A percentile compares a stretch with the other conserved stretches of the same genome.
Conservation (phyloP, 345 rosid species). For the Brassica carinata region DNA sequence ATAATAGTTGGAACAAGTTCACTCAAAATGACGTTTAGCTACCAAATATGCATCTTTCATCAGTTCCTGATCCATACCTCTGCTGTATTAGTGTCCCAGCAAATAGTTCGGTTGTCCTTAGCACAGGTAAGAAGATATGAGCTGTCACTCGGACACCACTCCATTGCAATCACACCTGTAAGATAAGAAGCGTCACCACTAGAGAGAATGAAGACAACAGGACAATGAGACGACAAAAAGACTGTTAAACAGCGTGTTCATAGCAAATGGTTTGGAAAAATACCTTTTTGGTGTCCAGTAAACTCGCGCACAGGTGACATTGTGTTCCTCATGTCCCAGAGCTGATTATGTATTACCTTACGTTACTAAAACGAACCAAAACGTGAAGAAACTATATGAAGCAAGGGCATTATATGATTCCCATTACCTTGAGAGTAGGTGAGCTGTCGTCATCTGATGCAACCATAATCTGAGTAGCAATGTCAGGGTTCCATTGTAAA, state of each 20-base stretch:
- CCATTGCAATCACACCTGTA: slow-evolving; percentile 98
- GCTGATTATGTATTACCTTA: slow-evolving; percentile 55
- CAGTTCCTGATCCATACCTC: slow-evolving; percentile 56
- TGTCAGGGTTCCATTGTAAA: slow-evolving; percentile 99
- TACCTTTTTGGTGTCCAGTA: slow-evolving; percentile 91
- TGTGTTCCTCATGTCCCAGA: slow-evolving; percentile 97
- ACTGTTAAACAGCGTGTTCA: not conserved
- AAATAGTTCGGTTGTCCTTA: slow-evolving; percentile 95
- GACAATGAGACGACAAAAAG: not conserved
- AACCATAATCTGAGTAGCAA: slow-evolving; percentile 96
- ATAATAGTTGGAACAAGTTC: slow-evolving; percentile 14
- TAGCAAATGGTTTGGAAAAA: slow-evolving; percentile 23
- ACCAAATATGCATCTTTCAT: slow-evolving; percentile 3
- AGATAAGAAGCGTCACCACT: slow-evolving; percentile 24
- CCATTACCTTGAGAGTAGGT: slow-evolving; percentile 74
- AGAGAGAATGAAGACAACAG: slow-evolving; percentile 28
- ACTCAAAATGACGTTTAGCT: slow-evolving; percentile 18
- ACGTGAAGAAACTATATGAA: slow-evolving; percentile 2
- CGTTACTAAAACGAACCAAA: slow-evolving; percentile 21
- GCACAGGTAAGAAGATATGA: slow-evolving; percentile 98
- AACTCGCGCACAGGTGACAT: slow-evolving; percentile 89
- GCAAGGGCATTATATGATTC: not conserved
- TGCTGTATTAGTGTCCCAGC: slow-evolving; percentile 93
- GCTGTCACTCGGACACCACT: slow-evolving; percentile 96
- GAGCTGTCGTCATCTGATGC: slow-evolving; percentile 96